Conservation (phyloP, 768 basidiomycete species). For the Lentinus tigrinus region DNA sequence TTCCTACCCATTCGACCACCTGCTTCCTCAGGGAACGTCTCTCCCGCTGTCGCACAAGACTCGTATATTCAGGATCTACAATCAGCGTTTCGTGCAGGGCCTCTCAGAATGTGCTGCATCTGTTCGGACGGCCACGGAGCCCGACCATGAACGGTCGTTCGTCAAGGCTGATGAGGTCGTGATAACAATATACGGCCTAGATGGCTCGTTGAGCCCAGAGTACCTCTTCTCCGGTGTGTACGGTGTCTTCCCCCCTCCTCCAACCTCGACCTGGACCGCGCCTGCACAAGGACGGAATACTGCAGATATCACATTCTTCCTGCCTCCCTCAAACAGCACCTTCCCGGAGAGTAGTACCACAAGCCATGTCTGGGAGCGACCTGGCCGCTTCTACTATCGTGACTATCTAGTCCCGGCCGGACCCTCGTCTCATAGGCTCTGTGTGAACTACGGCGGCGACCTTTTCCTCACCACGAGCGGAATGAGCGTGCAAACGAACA, state of each 20-base stretch:
- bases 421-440: not conserved
- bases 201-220: not conserved
- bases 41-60: not conserved
- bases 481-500: not conserved
- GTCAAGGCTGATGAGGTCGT: constrained; percentile 1
- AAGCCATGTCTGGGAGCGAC: too few relatives aligned
- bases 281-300: not conserved
- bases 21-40: too few relatives aligned
- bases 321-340: not conserved
- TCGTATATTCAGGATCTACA: not conserved
- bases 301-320: not conserved
- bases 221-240: not conserved
- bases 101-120: not conserved
- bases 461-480: not conserved
- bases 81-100: not conserved
- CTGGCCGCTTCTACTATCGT: not conserved
- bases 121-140: not conserved
- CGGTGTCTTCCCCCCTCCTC: not conserved
- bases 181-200: not conserved
- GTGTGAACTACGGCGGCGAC: constrained; percentile 5
- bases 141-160: constrained; percentile 1
- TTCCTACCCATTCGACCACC: too few relatives aligned
- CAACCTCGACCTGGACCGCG: not conserved
- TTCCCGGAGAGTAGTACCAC: too few relatives aligned
- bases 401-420: not conserved